A percentile compares a stretch with the other conserved stretches of the same genome.
Conservation (phyloP, 768 basidiomycete species). For the Exsudoporus frostii region DNA sequence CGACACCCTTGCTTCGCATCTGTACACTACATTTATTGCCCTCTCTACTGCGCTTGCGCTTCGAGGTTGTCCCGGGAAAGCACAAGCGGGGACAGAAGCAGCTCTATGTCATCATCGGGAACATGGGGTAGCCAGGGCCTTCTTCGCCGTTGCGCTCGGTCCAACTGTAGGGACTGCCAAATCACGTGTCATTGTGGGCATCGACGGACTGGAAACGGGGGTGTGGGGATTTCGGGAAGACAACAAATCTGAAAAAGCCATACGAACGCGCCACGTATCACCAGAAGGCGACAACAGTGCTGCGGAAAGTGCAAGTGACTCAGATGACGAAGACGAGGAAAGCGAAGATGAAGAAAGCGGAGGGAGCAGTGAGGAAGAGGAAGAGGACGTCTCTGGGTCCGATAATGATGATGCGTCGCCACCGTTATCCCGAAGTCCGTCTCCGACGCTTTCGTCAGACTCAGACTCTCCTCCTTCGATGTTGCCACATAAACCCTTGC, state of each 20-base stretch:
- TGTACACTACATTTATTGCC: constrained; percentile 70
- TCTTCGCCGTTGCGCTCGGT: constrained; percentile 64
- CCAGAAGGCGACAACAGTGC: not conserved
- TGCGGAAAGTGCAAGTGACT: not conserved
- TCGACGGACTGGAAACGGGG: constrained; percentile 60
- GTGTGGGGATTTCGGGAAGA: constrained; percentile 26
- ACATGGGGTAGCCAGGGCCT: constrained; percentile 34
- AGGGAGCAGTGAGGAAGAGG: constrained; percentile 10
- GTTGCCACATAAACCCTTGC: constrained; percentile 5
- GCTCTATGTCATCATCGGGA: not conserved
- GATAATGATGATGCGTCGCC: constrained; percentile 12
- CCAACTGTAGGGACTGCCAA: constrained; percentile 61
- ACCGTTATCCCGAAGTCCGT: constrained; percentile 27
- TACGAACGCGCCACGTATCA: constrained; percentile 25
- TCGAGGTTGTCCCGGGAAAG: constrained; percentile 9
- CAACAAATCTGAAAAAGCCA: constrained; percentile 7
- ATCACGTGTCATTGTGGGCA: constrained; percentile 55
- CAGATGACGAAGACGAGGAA: constrained; percentile 8
- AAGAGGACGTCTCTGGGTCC: not conserved
- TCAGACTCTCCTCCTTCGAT: constrained; percentile 24
- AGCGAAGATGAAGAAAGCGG: constrained; percentile 5
- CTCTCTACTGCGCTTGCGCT: constrained; percentile 64
- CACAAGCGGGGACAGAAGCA: not conserved
- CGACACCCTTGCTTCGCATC: constrained; percentile 70
- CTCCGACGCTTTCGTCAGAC: constrained; percentile 20